Percentiles rank a stretch among this genome's conserved stretches.
Conservation (phyloP, 192 early-diverging fungal species). For the Mortierella antarctica region DNA sequence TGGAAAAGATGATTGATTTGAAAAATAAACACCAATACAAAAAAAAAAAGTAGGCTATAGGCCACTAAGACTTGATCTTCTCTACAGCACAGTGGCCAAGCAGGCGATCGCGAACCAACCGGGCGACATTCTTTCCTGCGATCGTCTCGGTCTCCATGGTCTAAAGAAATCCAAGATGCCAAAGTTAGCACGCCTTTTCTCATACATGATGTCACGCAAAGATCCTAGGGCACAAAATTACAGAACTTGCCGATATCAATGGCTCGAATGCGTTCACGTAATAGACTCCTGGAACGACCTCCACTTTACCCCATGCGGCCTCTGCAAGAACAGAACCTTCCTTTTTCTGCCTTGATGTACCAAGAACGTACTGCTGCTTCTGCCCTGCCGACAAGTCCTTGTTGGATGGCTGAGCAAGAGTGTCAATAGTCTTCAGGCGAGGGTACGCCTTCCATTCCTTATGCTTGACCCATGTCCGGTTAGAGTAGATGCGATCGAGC, state of each 20-base stretch:
- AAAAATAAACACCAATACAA: not conserved
- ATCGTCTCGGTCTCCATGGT: constrained; percentile 78
- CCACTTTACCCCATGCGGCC: constrained; percentile 27
- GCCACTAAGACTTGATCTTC: not conserved
- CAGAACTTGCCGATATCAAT: constrained; percentile 60
- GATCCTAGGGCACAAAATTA: not conserved
- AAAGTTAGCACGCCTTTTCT: not conserved
- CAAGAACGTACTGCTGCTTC: not conserved
- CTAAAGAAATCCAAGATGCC: constrained; percentile 26
- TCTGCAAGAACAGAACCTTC: not conserved
- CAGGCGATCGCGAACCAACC: constrained; percentile 57
- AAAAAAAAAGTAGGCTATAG: not conserved
- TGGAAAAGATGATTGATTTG: not conserved
- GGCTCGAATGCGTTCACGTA: constrained; percentile 71
- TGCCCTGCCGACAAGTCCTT: not conserved
- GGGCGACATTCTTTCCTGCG: constrained; percentile 63
- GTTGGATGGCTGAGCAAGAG: no score
- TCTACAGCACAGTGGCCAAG: constrained; percentile 35
- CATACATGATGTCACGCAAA: no score
- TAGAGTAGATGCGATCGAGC: constrained; percentile 58
- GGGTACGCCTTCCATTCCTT: constrained; percentile 74
- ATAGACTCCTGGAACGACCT: constrained; percentile 59
- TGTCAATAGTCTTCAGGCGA: constrained; percentile 45
- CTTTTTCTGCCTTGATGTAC: not conserved
- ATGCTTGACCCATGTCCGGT: constrained; percentile 60